These are phyloP conservation scores for Cystobasidium sp. DNA, from an alignment of 1,284 basidiomycete species.

Conservation along the genomic window DNA sequence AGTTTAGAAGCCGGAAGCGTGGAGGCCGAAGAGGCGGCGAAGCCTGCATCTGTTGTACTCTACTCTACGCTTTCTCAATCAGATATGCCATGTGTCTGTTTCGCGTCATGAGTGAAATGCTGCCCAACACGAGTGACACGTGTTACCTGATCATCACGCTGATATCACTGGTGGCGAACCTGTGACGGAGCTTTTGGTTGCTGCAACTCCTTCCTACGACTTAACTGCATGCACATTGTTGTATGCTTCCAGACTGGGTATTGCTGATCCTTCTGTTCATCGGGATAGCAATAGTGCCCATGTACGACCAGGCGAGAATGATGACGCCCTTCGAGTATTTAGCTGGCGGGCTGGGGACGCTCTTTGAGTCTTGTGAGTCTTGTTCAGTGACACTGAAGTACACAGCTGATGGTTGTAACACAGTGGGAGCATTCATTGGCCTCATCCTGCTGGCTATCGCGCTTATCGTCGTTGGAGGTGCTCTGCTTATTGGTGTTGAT, in stretches of 20 bases:
- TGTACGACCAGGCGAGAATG: conserved; percentile 15
- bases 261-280: conserved; percentile 40
- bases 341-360: conserved; percentile 15
- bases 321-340: conserved; percentile 40
- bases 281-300: conserved; percentile 36
- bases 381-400: neutral
- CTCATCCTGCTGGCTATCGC: conserved; percentile 35
- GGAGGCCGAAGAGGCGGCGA: too few relatives aligned
- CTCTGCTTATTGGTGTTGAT: conserved; percentile 30
- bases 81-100: too few relatives aligned
- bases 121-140: too few relatives aligned
- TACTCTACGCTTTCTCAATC: too few relatives aligned
- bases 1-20: too few relatives aligned
- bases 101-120: too few relatives aligned
- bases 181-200: neutral
- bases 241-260: conserved; percentile 41
- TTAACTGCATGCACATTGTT: neutral
- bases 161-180: neutral
- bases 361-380: conserved; percentile 33
- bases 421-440: conserved; percentile 36
- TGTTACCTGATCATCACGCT: too few relatives aligned
- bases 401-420: neutral
- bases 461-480: conserved; percentile 39
- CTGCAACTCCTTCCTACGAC: neutral
- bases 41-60: too few relatives aligned